A percentile compares a stretch with the other conserved stretches of the same genome.
Conservation (phyloP, 2,329 filamentous ascomycete genomes). For the Xylariaceae sp. region DNA sequence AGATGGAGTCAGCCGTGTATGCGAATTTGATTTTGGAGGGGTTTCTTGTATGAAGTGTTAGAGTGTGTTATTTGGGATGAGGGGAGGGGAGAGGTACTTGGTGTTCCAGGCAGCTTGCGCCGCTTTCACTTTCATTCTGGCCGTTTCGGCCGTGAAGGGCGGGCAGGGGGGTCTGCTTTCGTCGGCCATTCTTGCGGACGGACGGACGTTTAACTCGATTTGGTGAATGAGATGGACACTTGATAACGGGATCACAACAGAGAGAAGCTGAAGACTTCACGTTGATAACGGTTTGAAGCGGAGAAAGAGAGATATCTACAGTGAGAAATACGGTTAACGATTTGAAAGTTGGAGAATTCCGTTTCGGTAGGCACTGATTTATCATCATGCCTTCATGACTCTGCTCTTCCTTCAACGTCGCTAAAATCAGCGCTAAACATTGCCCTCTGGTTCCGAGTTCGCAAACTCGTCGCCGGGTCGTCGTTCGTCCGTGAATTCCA, state of each 20-base stretch:
- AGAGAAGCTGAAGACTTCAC: not conserved
- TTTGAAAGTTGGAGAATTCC: not conserved
- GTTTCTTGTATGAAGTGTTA: too few species aligned
- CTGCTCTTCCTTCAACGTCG: not conserved
- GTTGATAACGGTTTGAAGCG: not conserved
- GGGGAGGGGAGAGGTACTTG: slow-evolving; percentile 41
- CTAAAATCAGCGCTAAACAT: not conserved
- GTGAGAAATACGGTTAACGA: not conserved
- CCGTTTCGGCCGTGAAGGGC: slow-evolving; percentile 69
- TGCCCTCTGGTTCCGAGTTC: too few species aligned
- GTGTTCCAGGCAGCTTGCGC: slow-evolving; percentile 83
- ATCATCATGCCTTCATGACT: not conserved
- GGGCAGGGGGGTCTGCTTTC: slow-evolving; percentile 48
- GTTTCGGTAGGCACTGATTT: not conserved
- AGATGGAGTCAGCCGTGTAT: slow-evolving; percentile 72
- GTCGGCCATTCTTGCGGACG: slow-evolving; percentile 22
- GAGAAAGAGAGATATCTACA: not conserved
- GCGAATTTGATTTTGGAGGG: slow-evolving; percentile 61
- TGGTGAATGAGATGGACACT: not conserved
- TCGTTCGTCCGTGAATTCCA: too few species aligned
- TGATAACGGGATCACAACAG: not conserved
- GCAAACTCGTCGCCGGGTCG: too few species aligned
- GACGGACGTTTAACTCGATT: not conserved
- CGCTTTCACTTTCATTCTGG: slow-evolving; percentile 71
- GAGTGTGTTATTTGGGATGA: too few species aligned